Conservation (phyloP, 495 filamentous ascomycete species). For the Neurospora sp. region DNA sequence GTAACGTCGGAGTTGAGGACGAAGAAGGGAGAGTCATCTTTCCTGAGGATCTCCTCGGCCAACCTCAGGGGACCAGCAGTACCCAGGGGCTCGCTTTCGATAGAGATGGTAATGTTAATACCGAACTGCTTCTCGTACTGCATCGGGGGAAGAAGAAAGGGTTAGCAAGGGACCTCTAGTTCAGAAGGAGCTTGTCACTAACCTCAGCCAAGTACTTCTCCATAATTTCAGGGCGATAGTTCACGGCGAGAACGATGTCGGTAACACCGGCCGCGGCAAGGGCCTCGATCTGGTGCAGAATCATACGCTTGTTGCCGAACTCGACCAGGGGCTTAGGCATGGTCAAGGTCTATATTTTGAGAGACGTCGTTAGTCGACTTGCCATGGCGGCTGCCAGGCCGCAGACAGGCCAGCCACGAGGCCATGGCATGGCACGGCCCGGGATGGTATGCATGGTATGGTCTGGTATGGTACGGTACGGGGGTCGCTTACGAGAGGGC, state of each 20-base stretch:
- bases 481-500: slow-evolving; percentile 71
- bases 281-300: slow-evolving; percentile 93
- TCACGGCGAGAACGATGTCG: slow-evolving; percentile 95
- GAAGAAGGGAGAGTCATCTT: slow-evolving; percentile 92
- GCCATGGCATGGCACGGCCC: not conserved
- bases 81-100: slow-evolving; percentile 90
- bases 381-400: slow-evolving; percentile 5
- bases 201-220: slow-evolving; percentile 49
- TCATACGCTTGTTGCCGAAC: slow-evolving; percentile 98
- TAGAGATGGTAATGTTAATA: slow-evolving; percentile 90
- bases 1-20: slow-evolving; percentile 98
- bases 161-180: not conserved
- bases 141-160: not conserved
- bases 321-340: slow-evolving; percentile 96
- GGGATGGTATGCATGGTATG: slow-evolving; percentile 4
- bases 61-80: slow-evolving; percentile 95
- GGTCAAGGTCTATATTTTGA: slow-evolving; percentile 65
- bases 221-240: slow-evolving; percentile 98
- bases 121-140: slow-evolving; percentile 89
- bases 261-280: slow-evolving; percentile 92
- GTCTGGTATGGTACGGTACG: not conserved
- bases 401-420: not conserved
- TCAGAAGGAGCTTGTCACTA: slow-evolving; percentile 7
- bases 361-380: slow-evolving; percentile 14
- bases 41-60: slow-evolving; percentile 84